Evolutionary conservation across 2,329 filamentous ascomycete species (phyloP), one percentile per base, ranked within the genome.

Genomic region (Penicillium digitatum): DNA sequence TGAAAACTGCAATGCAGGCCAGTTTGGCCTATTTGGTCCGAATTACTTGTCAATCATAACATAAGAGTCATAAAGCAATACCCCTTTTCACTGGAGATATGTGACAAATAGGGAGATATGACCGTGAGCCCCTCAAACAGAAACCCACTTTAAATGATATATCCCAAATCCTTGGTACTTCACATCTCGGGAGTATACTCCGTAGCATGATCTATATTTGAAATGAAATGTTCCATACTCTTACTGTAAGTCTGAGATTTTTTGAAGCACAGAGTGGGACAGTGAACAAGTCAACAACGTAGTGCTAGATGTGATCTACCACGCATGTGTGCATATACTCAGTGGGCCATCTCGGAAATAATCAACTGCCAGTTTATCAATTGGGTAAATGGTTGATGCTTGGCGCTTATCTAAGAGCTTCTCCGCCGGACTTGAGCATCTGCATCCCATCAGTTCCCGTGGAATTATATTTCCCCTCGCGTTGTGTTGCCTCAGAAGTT

Each of bases 401-500:
- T 54, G 51, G 51, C 51, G 51, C 51, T 54, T 54, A 54, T 54
- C 42, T 54, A 54, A 54, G 14, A 32, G 22, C 42, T 22, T 29
- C 22, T 38, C 8, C 20, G 5, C 34, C 37, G 35, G n/a, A 48
- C 14, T 54, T 6, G 31, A 35, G 26, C 42, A 46, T 42, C n/a
- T 46, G 38, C 22, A 48, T 39, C 35, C 22, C 22, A 32, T 40
- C 37, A 40, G 48, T 46, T 27, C 22, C 47, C 44, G 38, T 49
- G 43, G 44, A 54, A 22, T 48, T 53, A 54, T 48, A 39, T 20
- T 20, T 14, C 31, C 43, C 43, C 56, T 52, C 57, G 51, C 46
- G 31, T 57, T 52, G 52, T 45, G 48, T 49, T 52, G 31, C 29
- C 31, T 35, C n/a, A 47, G 48, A 39, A 37, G 35, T 60, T 60